Evolutionary conservation across 2,329 filamentous ascomycete genomes (phyloP).

Genomic region (Aspergillus carbonarius): DNA sequence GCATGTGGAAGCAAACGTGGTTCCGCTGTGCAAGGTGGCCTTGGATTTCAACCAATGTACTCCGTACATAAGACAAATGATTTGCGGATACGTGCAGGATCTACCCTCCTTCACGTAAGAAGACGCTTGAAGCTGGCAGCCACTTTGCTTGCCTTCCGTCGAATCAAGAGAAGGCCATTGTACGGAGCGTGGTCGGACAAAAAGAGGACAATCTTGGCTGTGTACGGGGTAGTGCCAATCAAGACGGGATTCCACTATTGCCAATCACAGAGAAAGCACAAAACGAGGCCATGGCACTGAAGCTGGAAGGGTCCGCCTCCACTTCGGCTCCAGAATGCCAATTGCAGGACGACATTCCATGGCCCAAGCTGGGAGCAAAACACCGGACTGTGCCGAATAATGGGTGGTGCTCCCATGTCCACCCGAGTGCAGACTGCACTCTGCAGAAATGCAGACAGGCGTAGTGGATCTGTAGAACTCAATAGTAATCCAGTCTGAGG

Average conservation of each 20-base stretch:
- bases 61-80: neutral
- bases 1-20: constrained; percentile 1
- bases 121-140: neutral
- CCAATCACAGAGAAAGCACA: neutral
- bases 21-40: constrained; percentile 1
- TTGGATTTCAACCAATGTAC: neutral
- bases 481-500: neutral
- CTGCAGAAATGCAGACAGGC: too few relatives aligned
- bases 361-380: constrained; percentile 9
- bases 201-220: neutral
- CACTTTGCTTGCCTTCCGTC: neutral
- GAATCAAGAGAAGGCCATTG: neutral
- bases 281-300: neutral
- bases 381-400: neutral
- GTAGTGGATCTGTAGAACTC: neutral
- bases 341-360: neutral
- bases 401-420: constrained; percentile 4
- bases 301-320: neutral
- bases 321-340: constrained; percentile 7
- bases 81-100: neutral
- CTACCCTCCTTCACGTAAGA: neutral
- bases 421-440: neutral
- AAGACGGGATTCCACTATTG: too few relatives aligned
- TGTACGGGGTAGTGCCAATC: neutral
- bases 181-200: neutral